Conservation (phyloP, 108 stramenopile species). For the Schizochytrium sp. region DNA sequence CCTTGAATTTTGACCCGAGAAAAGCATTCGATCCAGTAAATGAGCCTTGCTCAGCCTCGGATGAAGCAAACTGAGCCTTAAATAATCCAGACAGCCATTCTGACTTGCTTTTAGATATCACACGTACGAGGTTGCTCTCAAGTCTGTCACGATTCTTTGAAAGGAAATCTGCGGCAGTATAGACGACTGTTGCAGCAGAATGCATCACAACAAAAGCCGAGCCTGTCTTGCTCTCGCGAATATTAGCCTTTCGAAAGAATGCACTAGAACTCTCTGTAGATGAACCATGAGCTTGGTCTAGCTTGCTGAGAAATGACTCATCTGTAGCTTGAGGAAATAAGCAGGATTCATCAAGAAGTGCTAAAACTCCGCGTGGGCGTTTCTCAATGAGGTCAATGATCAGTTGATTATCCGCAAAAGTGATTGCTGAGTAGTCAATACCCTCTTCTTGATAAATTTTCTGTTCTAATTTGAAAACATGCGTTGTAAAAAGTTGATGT, state of each 20-base stretch:
- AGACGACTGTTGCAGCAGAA: slow-evolving; percentile 67
- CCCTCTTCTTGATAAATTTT: slow-evolving; percentile 77
- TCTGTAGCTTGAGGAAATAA: slow-evolving; percentile 69
- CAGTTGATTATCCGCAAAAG: slow-evolving; percentile 88
- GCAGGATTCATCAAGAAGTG: slow-evolving; percentile 87
- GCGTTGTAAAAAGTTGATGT: slow-evolving; percentile 80
- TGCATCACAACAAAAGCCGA: slow-evolving; percentile 63
- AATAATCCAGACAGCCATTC: background rate
- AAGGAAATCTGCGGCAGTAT: slow-evolving; percentile 57
- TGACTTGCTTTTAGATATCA: slow-evolving; percentile 48
- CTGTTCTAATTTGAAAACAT: slow-evolving; percentile 79
- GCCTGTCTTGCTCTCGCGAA: background rate
- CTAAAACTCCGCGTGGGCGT: slow-evolving; percentile 78
- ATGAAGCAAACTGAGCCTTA: background rate
- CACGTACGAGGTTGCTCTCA: background rate
- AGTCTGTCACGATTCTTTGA: slow-evolving; percentile 67
- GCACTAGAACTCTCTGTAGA: slow-evolving; percentile 31
- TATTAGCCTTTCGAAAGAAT: background rate
- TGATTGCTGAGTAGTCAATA: slow-evolving; percentile 79
- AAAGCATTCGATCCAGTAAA: slow-evolving; percentile 61
- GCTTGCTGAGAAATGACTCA: slow-evolving; percentile 27
- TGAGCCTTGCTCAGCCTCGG: background rate
- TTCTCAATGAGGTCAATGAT: slow-evolving; percentile 88
- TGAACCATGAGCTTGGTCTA: background rate
- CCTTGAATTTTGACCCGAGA: slow-evolving; percentile 84